Evolutionary conservation across 257 asterid genomes (phyloP), one percentile per base, ranked within the genome.

Genomic region (Solanum corneliomulleri): DNA sequence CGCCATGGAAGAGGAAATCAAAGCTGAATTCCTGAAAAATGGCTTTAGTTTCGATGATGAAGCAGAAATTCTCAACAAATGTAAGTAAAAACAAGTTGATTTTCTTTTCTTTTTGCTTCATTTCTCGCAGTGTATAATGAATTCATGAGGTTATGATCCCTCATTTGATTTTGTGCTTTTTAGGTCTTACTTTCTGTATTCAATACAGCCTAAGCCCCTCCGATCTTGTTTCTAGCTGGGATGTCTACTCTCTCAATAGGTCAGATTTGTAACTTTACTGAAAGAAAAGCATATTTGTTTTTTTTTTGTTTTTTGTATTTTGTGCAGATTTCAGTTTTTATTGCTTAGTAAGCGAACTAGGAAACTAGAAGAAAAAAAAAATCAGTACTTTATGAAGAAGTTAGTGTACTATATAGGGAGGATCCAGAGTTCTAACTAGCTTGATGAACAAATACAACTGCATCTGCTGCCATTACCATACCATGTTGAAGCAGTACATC

Each of bases 141-240:
- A 13, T 13, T 66, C 20, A 68, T 7, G 39, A 21, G 44, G 39
- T 77, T 77, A 44, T 13, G 12, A 25, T 77, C 3, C n/a, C 70
- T 88, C 75, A 42, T 86, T 44, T 56, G 21, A 6, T 72, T 21
- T 47, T 18, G 5, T 11, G 31, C 69, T 88, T 81, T 10, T 56
- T 33, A 97, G 99, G 97, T 90, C 91, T 96, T 33, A 92, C 99
- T n/a, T 91, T 90, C 88, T 94, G 99, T 66, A 95, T 94, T 66
- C 93, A 96, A 89, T 95, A 93, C 94, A 92, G 93, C 90, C 93
- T 96, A 85, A 95, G 96, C 89, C 94, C 99, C 87, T 91, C 97
- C 44, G 99, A 96, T 89, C 92, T 97, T 25, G 99, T 96, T 64
- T 93, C 98, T 87, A 94, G 94, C 91, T 97, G 99, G 99, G 99